Percentiles rank a stretch among this genome's conserved stretches.
These are phyloP conservation scores for Tricholoma saponaceum DNA, from an alignment of 768 basidiomycete species.

Conservation along the genomic window DNA sequence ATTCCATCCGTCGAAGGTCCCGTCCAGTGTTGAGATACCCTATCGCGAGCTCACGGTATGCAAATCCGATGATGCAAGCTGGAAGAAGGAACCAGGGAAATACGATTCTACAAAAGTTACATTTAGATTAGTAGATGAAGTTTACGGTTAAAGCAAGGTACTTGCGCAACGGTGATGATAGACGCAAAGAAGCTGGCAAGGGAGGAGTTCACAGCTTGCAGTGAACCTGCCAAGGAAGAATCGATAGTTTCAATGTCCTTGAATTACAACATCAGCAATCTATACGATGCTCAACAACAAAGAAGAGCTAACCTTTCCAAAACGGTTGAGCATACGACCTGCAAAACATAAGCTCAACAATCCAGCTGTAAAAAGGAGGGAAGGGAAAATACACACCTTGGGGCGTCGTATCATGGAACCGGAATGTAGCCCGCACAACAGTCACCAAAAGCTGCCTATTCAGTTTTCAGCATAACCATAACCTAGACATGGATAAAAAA, in stretches of 20 bases:
- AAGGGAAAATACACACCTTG: constrained; percentile 43
- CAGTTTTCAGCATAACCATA: constrained; percentile 26
- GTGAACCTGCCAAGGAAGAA: constrained; percentile 57
- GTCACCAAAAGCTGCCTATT: constrained; percentile 53
- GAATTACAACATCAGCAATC: background rate
- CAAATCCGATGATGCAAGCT: constrained; percentile 64
- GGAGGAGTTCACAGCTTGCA: constrained; percentile 76
- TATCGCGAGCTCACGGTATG: constrained; percentile 66
- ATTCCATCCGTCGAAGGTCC: constrained; percentile 87
- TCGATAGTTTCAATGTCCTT: constrained; percentile 88
- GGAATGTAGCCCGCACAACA: constrained; percentile 79
- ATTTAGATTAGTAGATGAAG: background rate
- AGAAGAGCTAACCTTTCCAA: constrained; percentile 51
- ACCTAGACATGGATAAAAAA: background rate
- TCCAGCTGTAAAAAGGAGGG: background rate
- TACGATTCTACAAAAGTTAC: constrained; percentile 40
- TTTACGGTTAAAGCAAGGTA: constrained; percentile 6
- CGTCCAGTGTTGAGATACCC: constrained; percentile 79
- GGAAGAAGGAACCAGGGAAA: constrained; percentile 85
- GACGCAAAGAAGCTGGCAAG: constrained; percentile 76
- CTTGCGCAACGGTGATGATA: constrained; percentile 66
- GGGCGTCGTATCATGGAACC: constrained; percentile 82
- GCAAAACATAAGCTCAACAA: background rate
- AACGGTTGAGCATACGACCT: constrained; percentile 86
- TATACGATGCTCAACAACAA: background rate